Evolutionary conservation across 2,329 filamentous ascomycete species (phyloP).

Genomic region (Berkeleyomyces basicola): DNA sequence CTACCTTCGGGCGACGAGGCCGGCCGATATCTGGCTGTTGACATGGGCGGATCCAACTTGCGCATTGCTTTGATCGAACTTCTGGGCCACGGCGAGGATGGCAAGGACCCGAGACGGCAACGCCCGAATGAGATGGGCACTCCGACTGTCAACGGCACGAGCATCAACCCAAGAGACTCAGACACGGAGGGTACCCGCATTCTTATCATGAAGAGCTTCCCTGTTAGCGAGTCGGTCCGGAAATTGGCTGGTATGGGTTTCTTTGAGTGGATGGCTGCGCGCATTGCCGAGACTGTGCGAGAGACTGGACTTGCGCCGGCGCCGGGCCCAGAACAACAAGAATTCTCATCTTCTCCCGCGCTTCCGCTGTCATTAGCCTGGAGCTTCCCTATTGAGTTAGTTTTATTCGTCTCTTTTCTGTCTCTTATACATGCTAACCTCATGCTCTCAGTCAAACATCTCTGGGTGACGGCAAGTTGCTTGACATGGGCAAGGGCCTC

Average conservation of each 20-base stretch:
- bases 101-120: constrained; percentile 14
- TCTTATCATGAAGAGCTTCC: constrained; percentile 34
- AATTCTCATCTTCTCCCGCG: constrained; percentile 19
- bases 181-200: constrained; percentile 25
- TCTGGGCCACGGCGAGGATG: constrained; percentile 25
- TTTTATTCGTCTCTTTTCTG: constrained; percentile 13
- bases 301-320: neutral
- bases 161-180: constrained; percentile 24
- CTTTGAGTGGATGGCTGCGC: constrained; percentile 52
- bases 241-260: constrained; percentile 40
- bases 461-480: constrained; percentile 39
- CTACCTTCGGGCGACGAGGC: constrained; percentile 42
- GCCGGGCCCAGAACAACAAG: neutral
- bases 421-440: constrained; percentile 16
- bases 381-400: constrained; percentile 55
- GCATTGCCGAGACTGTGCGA: constrained; percentile 39
- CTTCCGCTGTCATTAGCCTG: constrained; percentile 47
- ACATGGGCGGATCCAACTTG: constrained; percentile 54
- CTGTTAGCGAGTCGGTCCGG: constrained; percentile 39
- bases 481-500: constrained; percentile 51
- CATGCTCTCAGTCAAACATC: constrained; percentile 39
- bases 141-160: no score
- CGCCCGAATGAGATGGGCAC: no score
- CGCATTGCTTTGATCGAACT: constrained; percentile 48
- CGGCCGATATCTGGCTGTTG: constrained; percentile 44